Base-by-base conservation (phyloP, 2,329 filamentous ascomycete species). In the Raffaelea ambrosiae region DNA sequence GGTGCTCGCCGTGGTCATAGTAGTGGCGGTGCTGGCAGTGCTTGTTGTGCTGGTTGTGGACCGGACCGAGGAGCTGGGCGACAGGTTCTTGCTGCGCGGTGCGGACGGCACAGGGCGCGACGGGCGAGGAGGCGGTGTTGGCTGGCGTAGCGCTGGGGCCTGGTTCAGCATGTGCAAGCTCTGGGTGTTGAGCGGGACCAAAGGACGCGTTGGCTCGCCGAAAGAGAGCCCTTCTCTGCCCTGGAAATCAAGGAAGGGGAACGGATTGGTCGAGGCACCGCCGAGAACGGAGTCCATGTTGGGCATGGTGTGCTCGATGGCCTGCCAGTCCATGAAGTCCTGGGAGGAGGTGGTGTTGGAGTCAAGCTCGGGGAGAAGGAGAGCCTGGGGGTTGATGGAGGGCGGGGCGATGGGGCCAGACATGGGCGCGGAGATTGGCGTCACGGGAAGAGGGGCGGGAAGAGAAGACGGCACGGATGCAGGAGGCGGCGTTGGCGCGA, bases 21-120 rank as follows among this genome's bases (percentile, higher is more conserved):
- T 46, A 40, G 44, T 53, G 18, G 29, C 20, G 1, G 48, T 50
- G 42, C 60, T 66, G 18, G 51, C 49, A 2, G 52, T 60, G 52
- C 56, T 60, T 21, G 50, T 52, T 9, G 63, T 64, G 55, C 67
- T 72, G 11, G 66, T 61, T 5, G 64, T 73, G 7, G 71, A 74
- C 43, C 71, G 63, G 29, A 74, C 67, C 9, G 72, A 74, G 5
- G 67, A 69, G 57, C 70, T 74, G 0, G 69, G 71, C 3, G 67
- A 70, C 23, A 74, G 61, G 38, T 63, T 59, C 54, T 68, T 72
- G 57, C 66, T 70, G 21, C 68, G 62, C 3, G 59, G 48, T 4
- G 54, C 49, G 20, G 52, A 44, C 0, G 54, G 46, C 3, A 49
- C 50, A 0, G 57, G 58, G 20, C 60, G 57, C 54, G 61, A 48